Evolutionary conservation across 2,329 filamentous ascomycete genomes (phyloP), one percentile per base, ranked within the genome.

Genomic region (Pseudogymnoascus sp.): DNA sequence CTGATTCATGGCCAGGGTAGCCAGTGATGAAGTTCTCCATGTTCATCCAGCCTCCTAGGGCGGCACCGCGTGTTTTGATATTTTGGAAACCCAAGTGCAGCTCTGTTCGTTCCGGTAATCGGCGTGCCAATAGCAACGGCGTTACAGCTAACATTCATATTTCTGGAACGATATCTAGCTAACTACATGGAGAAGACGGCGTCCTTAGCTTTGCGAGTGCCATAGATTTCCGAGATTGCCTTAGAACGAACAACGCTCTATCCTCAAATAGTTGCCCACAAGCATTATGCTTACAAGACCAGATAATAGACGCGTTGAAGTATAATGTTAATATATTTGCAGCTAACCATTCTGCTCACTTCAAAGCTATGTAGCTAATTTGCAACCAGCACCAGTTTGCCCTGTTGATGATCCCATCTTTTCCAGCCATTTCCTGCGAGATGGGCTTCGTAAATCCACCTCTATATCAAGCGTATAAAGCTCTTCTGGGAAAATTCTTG

Each of bases 11-110:
- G 30, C 76, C 79, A 9, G 78, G 74, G 62, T 76, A 81, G 30
- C 79, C 79, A 1, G 77, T 79, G 67, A 81, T 80, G 72, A 80
- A 81, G 65, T 79, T 80, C 65, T 79, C 77, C 74, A 77, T 78
- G 60, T 65, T 58, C 25, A 65, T 61, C 33, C 63, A 42, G 9
- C 58, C 60, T 62, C 61, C 61, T 12, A 62, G 52, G 5, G 60
- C 49, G 1, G 60, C 59, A 33, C 62, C 16, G 14, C 16, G 19
- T 55, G 25, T 33, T 55, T 55, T 55, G 49, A 22, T 33, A 55
- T 12, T 55, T 12, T 4, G 28, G 45, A 55, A 33, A 14, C 28
- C 49, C 16, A 9, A 33, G 6, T 33, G 49, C n/a, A 33, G 12
- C 23, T 28, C 14, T 55, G 45, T 19, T 8, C 25, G 14, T 55